Evolutionary conservation across 257 asterid genomes (phyloP).

Genomic region (Leonotis leonurus): DNA sequence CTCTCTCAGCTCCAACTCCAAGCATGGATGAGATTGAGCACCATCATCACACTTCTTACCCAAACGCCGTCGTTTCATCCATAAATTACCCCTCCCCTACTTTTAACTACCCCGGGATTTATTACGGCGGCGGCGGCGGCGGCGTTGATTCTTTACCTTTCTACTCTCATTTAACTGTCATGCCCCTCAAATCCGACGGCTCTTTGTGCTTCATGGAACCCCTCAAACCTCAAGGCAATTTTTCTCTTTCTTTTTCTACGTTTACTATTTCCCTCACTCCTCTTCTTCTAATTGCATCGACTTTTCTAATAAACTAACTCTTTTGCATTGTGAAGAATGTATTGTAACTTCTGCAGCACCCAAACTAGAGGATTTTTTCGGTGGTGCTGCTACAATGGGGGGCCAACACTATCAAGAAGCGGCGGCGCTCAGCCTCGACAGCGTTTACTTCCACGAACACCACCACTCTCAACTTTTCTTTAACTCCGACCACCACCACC

Average conservation of each 20-base stretch:
- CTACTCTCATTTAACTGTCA: slow-evolving; percentile 50
- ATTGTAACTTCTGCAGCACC: slow-evolving; percentile 43
- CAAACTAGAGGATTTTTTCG: slow-evolving; percentile 81
- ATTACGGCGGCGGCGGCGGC: no score
- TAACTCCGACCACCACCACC: slow-evolving; percentile 34
- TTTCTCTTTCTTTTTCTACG: no score
- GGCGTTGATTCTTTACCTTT: slow-evolving; percentile 39
- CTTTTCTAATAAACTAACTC: not conserved
- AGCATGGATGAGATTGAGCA: no score
- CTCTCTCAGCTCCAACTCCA: slow-evolving; percentile 69
- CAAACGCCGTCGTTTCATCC: slow-evolving; percentile 35
- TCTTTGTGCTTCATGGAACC: slow-evolving; percentile 84
- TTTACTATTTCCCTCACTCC: not conserved
- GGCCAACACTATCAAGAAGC: no score
- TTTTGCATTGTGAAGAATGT: slow-evolving; percentile 28
- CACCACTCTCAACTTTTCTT: slow-evolving; percentile 26
- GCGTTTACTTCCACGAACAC: slow-evolving; percentile 65
- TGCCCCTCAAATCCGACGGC: slow-evolving; percentile 96
- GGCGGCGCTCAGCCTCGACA: slow-evolving; percentile 69
- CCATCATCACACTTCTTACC: no score
- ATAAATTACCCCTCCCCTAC: slow-evolving; percentile 32
- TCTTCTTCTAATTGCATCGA: not conserved
- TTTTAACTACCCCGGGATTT: slow-evolving; percentile 46
- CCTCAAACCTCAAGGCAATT: slow-evolving; percentile 60
- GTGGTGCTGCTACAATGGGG: slow-evolving; percentile 64